These are phyloP conservation scores for Crithidia thermophila DNA, from an alignment of 208 protist species.

Conservation along the genomic window DNA sequence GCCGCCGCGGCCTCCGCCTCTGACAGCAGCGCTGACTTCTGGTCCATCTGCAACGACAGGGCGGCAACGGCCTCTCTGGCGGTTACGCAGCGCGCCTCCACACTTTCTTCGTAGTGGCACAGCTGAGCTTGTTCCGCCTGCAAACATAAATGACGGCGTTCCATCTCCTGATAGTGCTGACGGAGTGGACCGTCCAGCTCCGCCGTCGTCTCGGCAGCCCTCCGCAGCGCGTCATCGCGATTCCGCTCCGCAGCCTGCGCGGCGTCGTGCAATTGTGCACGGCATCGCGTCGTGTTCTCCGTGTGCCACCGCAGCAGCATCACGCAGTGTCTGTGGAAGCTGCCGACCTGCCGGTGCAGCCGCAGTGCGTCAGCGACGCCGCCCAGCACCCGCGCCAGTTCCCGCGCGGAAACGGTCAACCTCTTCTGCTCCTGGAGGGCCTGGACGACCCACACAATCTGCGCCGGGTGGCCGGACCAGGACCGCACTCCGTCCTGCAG, in stretches of 20 bases:
- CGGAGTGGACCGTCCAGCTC: neutral
- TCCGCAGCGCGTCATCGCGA: neutral
- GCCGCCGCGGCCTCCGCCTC: neutral
- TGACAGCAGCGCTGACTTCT: neutral
- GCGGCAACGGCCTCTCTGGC: slow-evolving; percentile 14
- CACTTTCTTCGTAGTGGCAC: slow-evolving; percentile 1
- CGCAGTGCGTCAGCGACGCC: neutral
- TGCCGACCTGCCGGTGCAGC: neutral
- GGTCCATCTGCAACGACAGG: slow-evolving; percentile 26
- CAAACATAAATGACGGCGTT: neutral
- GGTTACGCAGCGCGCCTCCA: neutral
- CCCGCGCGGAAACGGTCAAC: slow-evolving; percentile 2
- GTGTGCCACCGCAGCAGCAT: slow-evolving; percentile 2
- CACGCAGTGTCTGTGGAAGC: neutral
- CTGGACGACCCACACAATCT: slow-evolving; percentile 43
- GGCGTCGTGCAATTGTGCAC: neutral
- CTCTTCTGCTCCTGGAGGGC: slow-evolving; percentile 51
- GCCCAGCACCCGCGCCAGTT: neutral
- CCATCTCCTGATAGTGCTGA: neutral
- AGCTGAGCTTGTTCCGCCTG: neutral
- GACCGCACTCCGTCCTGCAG: slow-evolving; percentile 36
- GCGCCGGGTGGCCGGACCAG: slow-evolving; percentile 49
- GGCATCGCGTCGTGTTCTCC: neutral
- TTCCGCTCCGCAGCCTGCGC: neutral
- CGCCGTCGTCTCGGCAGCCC: neutral